phyloP scores from a whole-genome alignment of 345 rosid genomes.

The Balakata baccata region DNA sequence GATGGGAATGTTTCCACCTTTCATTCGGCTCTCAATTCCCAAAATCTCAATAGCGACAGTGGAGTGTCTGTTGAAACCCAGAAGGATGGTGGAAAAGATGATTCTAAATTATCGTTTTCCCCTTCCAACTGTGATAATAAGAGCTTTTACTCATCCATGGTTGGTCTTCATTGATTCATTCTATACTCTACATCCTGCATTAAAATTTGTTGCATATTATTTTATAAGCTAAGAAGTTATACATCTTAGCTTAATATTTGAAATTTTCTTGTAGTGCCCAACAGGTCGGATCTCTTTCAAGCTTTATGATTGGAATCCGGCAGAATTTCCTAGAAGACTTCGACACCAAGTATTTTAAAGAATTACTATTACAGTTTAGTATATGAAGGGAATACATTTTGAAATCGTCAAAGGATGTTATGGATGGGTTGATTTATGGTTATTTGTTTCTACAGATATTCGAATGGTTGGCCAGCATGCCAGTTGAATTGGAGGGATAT shows the following conservation, averaged over 20 bases:
- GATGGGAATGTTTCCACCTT: constrained; percentile 46
- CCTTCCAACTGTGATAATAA: constrained; percentile 58
- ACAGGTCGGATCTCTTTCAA: constrained; percentile 96
- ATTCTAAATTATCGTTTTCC: constrained; percentile 51
- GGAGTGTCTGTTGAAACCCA: constrained; percentile 52
- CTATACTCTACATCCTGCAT: constrained; percentile 8
- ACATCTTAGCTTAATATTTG: not conserved
- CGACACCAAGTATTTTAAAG: constrained; percentile 91
- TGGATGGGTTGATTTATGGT: constrained; percentile 31
- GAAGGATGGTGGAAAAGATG: constrained; percentile 49
- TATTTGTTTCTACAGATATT: constrained; percentile 59
- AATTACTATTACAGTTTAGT: constrained; percentile 64
- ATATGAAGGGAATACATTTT: constrained; percentile 25
- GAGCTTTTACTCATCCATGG: constrained; percentile 73
- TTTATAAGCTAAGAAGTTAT: not conserved
- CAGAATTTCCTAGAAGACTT: constrained; percentile 97
- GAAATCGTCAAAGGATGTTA: constrained; percentile 17
- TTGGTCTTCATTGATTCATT: constrained; percentile 35
- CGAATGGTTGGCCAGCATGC: constrained; percentile 95
- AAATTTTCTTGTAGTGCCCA: constrained; percentile 63
- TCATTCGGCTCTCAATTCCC: constrained; percentile 45
- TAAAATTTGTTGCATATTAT: constrained; percentile 13
- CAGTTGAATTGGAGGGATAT: constrained; percentile 92
- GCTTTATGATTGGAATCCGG: constrained; percentile 99
- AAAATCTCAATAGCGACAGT: constrained; percentile 54